phyloP scores from a whole-genome alignment of 345 rosid genomes.

The Euphorbia lathyris region DNA sequence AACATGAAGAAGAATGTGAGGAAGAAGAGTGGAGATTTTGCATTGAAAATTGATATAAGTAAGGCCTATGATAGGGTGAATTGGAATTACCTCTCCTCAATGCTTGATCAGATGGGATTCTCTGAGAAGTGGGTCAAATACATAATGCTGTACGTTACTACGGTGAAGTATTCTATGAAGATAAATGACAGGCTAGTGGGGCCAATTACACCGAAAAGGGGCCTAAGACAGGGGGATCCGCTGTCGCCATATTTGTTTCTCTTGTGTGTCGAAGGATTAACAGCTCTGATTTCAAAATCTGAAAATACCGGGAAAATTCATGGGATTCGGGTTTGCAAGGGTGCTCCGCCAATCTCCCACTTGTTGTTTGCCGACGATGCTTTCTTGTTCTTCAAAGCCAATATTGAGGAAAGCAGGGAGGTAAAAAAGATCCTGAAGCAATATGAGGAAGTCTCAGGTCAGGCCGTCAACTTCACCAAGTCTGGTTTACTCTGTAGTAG shows the following conservation, averaged over 20 bases:
- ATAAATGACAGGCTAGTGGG: background rate
- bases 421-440: too few relatives aligned
- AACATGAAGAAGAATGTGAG: background rate
- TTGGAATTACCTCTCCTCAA: background rate
- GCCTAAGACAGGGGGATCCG: conserved; percentile 2
- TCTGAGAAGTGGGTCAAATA: background rate
- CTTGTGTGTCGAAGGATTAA: background rate
- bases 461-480: background rate
- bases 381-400: background rate
- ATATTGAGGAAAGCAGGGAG: background rate
- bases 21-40: background rate
- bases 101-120: background rate
- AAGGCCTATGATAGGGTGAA: background rate
- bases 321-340: background rate
- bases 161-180: background rate
- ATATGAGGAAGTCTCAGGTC: background rate
- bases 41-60: background rate
- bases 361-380: background rate
- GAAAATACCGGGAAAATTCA: background rate
- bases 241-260: background rate
- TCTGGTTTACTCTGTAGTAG: background rate
- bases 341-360: background rate
- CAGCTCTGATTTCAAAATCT: background rate
- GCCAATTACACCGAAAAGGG: background rate
- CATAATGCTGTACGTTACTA: background rate